These are phyloP conservation scores for Bremia lactucae DNA, from an alignment of 352 stramenopile species.

Conservation along the genomic window DNA sequence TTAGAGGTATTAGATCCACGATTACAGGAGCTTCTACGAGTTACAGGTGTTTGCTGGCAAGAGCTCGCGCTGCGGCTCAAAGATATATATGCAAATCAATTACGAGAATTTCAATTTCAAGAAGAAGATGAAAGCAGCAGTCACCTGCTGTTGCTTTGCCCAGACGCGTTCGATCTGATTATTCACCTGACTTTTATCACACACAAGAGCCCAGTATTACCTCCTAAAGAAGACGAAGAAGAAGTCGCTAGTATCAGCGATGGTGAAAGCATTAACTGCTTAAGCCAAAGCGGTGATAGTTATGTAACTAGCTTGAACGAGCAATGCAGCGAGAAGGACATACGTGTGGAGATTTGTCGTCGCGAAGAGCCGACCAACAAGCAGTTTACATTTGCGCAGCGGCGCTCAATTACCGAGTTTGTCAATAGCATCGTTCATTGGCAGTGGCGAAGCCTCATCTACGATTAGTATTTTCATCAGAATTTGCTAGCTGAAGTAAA, in stretches of 20 bases:
- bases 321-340: constrained; percentile 13
- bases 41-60: constrained; percentile 67
- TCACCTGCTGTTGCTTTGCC: constrained; percentile 73
- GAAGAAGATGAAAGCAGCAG: constrained; percentile 55
- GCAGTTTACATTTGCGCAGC: constrained; percentile 71
- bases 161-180: constrained; percentile 76
- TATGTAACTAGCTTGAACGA: constrained; percentile 8
- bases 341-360: constrained; percentile 76
- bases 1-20: constrained; percentile 68
- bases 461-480: no score
- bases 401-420: constrained; percentile 75
- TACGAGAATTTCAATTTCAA: constrained; percentile 82
- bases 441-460: constrained; percentile 80
- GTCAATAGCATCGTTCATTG: constrained; percentile 84
- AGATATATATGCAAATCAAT: constrained; percentile 63
- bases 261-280: constrained; percentile 12
- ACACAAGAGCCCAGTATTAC: constrained; percentile 13
- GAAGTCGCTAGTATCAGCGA: constrained; percentile 5
- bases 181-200: constrained; percentile 75
- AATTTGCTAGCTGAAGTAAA: no score
- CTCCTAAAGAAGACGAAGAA: constrained; percentile 1
- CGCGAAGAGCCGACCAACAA: constrained; percentile 71
- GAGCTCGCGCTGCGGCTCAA: constrained; percentile 65
- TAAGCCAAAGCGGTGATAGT: constrained; percentile 14
- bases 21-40: constrained; percentile 50